Evolutionary conservation across 345 rosid species (phyloP), one percentile per base, ranked within the genome.

Genomic region (Leavenworthia alabamica): DNA sequence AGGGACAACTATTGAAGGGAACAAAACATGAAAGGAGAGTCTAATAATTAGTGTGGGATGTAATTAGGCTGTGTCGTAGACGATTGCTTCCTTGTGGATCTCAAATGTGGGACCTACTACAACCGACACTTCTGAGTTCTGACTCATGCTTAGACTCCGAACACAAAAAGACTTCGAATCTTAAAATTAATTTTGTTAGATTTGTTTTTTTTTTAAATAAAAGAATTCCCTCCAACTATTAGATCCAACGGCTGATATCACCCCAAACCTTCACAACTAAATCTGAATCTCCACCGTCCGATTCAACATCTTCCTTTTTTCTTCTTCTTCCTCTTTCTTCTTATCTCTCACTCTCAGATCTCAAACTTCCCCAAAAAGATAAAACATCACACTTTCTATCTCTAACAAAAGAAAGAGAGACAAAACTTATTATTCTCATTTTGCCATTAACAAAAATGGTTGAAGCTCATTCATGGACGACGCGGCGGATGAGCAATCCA

Each of bases 401-500:
- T 49, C 73, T 9, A 58, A 12, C 23, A 8, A 3, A 69, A 62
- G 62, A 58, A 73, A 71, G 76, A 70, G 29, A 32, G 48, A 27
- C 33, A 26, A 32, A 32, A 3, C 13, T 60, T 2, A 0, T 7
- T 39, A 6, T 60, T 23, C 74, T 80, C 29, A 45, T 66, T 60
- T 59, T 54, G 32, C 42, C 70, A 69, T 8, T 42, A 16, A 16
- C 48, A 33, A 33, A 47, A 56, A 90, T 93, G 99, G 95, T 93
- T 70, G 99, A 93, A 78, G 87, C 95, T 13, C 99, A 93, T 73
- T 75, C 96, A 87, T 93, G 97, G 99, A 79, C 96, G 6, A 93
- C 99, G n/a, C 76, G 97, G 78, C 76, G 99, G 55, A 85, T 93
- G 97, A 86, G 97, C 91, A 93, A 93, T 45, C 96, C 96, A 16